Evolutionary conservation across 2,329 filamentous ascomycete genomes (phyloP).

Genomic region (Sporothrix mexicana): DNA sequence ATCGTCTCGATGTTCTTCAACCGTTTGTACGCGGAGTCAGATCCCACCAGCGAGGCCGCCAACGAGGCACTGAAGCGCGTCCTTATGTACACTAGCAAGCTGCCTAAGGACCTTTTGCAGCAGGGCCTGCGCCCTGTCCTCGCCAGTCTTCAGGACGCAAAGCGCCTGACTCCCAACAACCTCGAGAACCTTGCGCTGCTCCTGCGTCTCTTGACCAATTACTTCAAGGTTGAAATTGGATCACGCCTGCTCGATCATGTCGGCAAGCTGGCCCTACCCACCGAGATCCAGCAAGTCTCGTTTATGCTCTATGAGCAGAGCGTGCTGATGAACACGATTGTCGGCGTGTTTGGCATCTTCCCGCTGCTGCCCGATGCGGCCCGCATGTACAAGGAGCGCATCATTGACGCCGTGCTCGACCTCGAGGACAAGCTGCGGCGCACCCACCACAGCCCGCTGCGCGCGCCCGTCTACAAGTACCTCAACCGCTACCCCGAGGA

Average conservation of each 20-base stretch:
- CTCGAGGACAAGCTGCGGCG: slow-evolving; percentile 83
- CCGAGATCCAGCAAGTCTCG: slow-evolving; percentile 82
- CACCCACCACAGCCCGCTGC: slow-evolving; percentile 90
- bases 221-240: slow-evolving; percentile 99
- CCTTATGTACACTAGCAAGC: slow-evolving; percentile 83
- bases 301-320: slow-evolving; percentile 96
- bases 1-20: slow-evolving; percentile 99
- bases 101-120: slow-evolving; percentile 94
- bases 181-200: slow-evolving; percentile 90
- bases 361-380: slow-evolving; percentile 92
- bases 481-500: slow-evolving; percentile 92
- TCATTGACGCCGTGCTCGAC: slow-evolving; percentile 89
- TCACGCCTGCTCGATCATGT: slow-evolving; percentile 91
- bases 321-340: slow-evolving; percentile 89
- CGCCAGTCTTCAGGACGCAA: slow-evolving; percentile 92
- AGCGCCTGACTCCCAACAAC: slow-evolving; percentile 85
- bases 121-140: slow-evolving; percentile 93
- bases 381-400: slow-evolving; percentile 84
- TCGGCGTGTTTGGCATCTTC: slow-evolving; percentile 95
- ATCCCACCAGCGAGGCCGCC: slow-evolving; percentile 90
- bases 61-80: slow-evolving; percentile 90
- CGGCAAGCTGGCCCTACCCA: slow-evolving; percentile 83
- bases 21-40: slow-evolving; percentile 89
- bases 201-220: slow-evolving; percentile 90
- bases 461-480: slow-evolving; percentile 87